Evolutionary conservation across 352 stramenopile genomes (phyloP), one percentile per base, ranked within the genome.

Genomic region (Phytophthora pinifolia): DNA sequence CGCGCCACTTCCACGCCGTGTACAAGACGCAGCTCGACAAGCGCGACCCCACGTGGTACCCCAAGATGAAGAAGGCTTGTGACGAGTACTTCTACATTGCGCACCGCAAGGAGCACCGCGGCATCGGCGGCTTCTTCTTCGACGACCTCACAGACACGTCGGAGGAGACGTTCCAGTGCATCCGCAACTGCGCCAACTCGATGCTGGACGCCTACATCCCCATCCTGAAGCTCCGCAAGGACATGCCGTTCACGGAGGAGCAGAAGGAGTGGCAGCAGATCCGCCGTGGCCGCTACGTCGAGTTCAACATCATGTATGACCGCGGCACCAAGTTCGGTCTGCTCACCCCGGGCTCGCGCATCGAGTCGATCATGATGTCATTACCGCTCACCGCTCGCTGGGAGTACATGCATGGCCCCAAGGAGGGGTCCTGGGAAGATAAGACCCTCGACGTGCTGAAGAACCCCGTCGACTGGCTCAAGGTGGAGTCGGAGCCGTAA

Each of bases 251-350:
- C 78, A 98, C 90, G 22, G 46, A 97, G 57, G 57, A 96, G 65
- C 76, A 99, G 66, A 98, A 98, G 82, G 67, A 97, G 46, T 99
- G 96, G 96, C 96, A 99, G 79, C 89, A 98, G 61, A 92, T 99
- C 31, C 85, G 96, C 33, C 81, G 93, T 10, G 95, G 95, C 51
- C 84, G 92, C 52, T 98, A 99, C 77, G 94, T 98, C 13, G 97
- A 99, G 79, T 99, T 99, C 80, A 99, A 99, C 79, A 83, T 99
- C 54, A 97, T 99, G 56, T 98, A 99, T 70, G 97, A 99, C 78
- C 80, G 96, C 22, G 97, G 97, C 63, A 99, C 96, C 30, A 94
- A 98, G 38, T 99, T 99, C 67, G 97, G 97, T 9, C 79, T 99
- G 9, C 96, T 98, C 49, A 98, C 96, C 6, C 84, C 84, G 1